These are phyloP conservation scores for Mycena haematopus DNA, from an alignment of 768 basidiomycete genomes.

Conservation along the genomic window DNA sequence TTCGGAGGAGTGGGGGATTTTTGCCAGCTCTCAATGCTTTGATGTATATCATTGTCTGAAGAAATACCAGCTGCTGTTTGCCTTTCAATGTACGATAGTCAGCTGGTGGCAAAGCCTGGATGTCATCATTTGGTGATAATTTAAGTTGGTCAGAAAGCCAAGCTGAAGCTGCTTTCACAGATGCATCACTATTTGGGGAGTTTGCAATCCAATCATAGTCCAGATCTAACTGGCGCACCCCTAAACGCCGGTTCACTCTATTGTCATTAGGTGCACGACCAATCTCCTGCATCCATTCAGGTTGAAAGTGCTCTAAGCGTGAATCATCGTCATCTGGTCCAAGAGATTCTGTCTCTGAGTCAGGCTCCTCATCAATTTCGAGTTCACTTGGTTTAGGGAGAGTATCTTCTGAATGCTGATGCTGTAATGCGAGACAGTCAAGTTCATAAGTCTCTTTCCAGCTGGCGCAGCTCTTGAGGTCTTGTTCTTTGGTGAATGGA, in stretches of 20 bases:
- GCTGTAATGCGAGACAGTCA: background rate
- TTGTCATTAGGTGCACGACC: slow-evolving; percentile 29
- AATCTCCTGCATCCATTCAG: slow-evolving; percentile 35
- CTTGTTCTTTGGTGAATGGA: slow-evolving; percentile 10
- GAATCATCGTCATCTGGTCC: slow-evolving; percentile 4
- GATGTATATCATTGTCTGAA: background rate
- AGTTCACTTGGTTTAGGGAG: too few relatives aligned
- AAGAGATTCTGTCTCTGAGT: too few relatives aligned
- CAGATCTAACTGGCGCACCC: slow-evolving; percentile 31
- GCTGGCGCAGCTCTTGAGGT: slow-evolving; percentile 6
- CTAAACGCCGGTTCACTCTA: too few relatives aligned
- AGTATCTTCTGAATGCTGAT: slow-evolving; percentile 22
- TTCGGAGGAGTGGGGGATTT: background rate
- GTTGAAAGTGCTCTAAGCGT: slow-evolving; percentile 23
- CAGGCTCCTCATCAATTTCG: too few relatives aligned
- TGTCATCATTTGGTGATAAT: slow-evolving; percentile 27
- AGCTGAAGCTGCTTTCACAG: slow-evolving; percentile 15
- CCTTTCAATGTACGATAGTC: background rate
- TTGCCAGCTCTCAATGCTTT: background rate
- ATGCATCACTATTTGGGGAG: slow-evolving; percentile 20
- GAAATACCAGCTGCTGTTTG: background rate
- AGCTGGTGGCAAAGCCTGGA: background rate
- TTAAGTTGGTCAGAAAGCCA: slow-evolving; percentile 32
- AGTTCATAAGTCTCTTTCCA: too few relatives aligned
- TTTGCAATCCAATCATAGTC: slow-evolving; percentile 34